Percentiles rank a stretch among this genome's conserved stretches.
Conservation (phyloP, 2,329 filamentous ascomycete genomes). For the Lecanicillium sp. region DNA sequence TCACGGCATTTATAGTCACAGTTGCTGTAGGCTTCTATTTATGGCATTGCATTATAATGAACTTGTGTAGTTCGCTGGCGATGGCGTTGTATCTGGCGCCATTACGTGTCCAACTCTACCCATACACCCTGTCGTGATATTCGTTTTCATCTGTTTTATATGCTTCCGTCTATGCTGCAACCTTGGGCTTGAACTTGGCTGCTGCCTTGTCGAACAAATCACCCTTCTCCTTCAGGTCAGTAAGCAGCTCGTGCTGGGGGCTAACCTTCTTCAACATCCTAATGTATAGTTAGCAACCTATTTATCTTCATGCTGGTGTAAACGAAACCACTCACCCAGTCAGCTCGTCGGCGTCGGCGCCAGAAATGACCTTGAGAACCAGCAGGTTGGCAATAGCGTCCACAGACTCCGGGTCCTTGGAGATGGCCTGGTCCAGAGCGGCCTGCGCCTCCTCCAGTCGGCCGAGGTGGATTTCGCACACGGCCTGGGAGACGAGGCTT, state of each 20-base stretch:
- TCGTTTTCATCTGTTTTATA: constrained; percentile 4
- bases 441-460: constrained; percentile 82
- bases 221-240: constrained; percentile 73
- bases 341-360: constrained; percentile 60
- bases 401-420: constrained; percentile 62
- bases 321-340: constrained; percentile 44
- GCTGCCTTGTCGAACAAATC: constrained; percentile 81
- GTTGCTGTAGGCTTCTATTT: background rate
- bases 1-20: too few relatives aligned
- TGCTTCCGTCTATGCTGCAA: constrained; percentile 38
- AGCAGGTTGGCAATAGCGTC: constrained; percentile 77
- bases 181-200: constrained; percentile 80
- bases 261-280: constrained; percentile 52
- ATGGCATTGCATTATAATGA: too few relatives aligned
- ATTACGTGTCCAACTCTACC: background rate
- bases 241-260: constrained; percentile 62
- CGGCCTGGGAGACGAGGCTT: constrained; percentile 77
- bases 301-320: background rate
- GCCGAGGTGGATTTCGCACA: constrained; percentile 86
- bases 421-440: constrained; percentile 71
- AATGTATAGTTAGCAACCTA: constrained; percentile 16
- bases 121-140: constrained; percentile 5
- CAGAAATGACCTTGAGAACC: constrained; percentile 69
- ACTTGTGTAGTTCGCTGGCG: too few relatives aligned
- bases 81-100: background rate